Evolutionary conservation across 208 protist species (phyloP).

Genomic region (Acanthamoeba culbertsoni): DNA sequence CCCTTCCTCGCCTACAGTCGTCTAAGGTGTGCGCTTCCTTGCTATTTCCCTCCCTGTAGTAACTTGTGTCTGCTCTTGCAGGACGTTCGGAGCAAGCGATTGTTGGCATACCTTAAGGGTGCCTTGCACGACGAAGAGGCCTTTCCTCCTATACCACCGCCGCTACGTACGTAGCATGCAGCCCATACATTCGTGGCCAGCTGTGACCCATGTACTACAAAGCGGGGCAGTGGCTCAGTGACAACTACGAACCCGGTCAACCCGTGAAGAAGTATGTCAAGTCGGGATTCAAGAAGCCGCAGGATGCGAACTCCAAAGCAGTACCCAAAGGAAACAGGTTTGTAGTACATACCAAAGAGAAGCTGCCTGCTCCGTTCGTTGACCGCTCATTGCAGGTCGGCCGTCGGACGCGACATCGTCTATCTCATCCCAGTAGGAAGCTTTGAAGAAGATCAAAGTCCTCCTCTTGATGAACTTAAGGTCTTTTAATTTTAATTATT

Average conservation of each 20-base stretch:
- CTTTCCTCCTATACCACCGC: background rate
- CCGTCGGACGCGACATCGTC: background rate
- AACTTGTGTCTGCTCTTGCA: background rate
- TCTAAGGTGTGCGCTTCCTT: background rate
- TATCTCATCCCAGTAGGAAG: background rate
- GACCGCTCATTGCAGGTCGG: background rate
- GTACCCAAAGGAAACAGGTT: background rate
- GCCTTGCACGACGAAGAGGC: background rate
- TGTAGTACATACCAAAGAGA: background rate
- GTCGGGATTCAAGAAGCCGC: background rate
- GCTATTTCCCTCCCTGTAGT: background rate
- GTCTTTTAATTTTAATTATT: background rate
- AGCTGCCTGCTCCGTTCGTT: background rate
- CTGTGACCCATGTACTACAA: background rate
- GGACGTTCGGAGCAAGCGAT: background rate
- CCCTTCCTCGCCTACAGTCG: background rate
- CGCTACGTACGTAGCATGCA: background rate
- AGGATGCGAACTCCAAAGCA: no score
- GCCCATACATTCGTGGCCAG: no score
- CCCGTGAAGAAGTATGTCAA: constrained; percentile 25
- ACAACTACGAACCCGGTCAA: background rate
- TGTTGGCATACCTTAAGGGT: background rate
- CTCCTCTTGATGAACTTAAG: background rate
- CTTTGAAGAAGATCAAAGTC: background rate
- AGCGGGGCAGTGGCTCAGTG: constrained; percentile 2